A percentile compares a stretch with the other conserved stretches of the same genome.
Evolutionary conservation across 2,329 filamentous ascomycete species (phyloP).

Genomic region (Sporothrix sp.): DNA sequence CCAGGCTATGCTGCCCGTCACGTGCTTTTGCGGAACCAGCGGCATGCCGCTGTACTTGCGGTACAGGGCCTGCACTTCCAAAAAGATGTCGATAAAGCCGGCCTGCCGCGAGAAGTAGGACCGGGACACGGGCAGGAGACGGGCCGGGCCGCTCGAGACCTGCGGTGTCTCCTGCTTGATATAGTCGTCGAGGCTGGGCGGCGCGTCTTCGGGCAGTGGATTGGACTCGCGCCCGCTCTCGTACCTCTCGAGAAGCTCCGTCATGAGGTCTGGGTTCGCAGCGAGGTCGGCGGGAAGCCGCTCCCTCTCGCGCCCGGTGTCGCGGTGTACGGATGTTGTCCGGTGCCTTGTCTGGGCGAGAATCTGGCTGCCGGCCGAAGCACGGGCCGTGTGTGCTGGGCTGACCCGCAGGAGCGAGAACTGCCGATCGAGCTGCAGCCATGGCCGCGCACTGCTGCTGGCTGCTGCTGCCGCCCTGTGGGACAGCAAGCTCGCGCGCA

Average conservation of each 20-base stretch:
- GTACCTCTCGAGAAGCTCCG: neutral
- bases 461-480: neutral
- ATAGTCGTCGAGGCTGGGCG: too few relatives aligned
- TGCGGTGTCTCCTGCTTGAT: neutral
- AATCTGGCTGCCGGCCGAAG: neutral
- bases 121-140: slow-evolving; percentile 71
- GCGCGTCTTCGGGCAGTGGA: too few relatives aligned
- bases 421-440: slow-evolving; percentile 13
- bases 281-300: neutral
- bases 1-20: slow-evolving; percentile 71
- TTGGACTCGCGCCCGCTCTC: too few relatives aligned
- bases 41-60: slow-evolving; percentile 67
- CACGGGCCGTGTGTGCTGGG: neutral
- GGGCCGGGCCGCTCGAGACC: slow-evolving; percentile 40
- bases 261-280: neutral
- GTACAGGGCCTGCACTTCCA: slow-evolving; percentile 62
- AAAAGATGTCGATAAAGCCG: slow-evolving; percentile 73
- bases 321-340: slow-evolving; percentile 1
- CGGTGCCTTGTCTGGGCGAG: neutral
- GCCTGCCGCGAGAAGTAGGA: slow-evolving; percentile 93
- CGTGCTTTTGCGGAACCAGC: slow-evolving; percentile 52
- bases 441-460: slow-evolving; percentile 1
- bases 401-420: slow-evolving; percentile 12
- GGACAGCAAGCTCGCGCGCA: slow-evolving; percentile 12
- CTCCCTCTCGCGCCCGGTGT: neutral